Evolutionary conservation across 805 yeast genomes (phyloP).

Genomic region (Ogataea nakhonphanomensis): DNA sequence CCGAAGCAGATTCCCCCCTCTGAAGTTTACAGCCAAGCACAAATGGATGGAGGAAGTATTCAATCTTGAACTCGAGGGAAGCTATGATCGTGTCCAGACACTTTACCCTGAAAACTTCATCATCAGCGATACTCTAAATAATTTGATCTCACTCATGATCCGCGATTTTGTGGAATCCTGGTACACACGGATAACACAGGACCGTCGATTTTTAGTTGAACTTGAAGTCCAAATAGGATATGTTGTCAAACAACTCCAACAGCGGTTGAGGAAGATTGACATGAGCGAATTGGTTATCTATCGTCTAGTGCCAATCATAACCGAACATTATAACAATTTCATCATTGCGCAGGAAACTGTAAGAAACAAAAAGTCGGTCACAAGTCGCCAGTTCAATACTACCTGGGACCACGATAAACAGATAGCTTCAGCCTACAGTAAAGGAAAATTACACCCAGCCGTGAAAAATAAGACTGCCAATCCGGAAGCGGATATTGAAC

Average conservation of each 20-base stretch:
- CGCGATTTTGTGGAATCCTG: slow-evolving; percentile 55
- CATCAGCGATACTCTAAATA: slow-evolving; percentile 51
- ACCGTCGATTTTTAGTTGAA: slow-evolving; percentile 38
- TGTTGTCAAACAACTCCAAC: slow-evolving; percentile 40
- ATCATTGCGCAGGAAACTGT: slow-evolving; percentile 40
- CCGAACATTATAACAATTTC: slow-evolving; percentile 58
- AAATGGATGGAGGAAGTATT: slow-evolving; percentile 32
- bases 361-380: slow-evolving; percentile 23
- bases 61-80: slow-evolving; percentile 13
- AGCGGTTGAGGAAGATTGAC: slow-evolving; percentile 44
- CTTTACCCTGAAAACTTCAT: slow-evolving; percentile 45
- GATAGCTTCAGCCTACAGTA: slow-evolving; percentile 42
- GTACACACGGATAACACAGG: slow-evolving; percentile 46
- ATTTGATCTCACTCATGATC: slow-evolving; percentile 45
- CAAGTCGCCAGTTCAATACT: slow-evolving; percentile 19
- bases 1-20: slow-evolving; percentile 12
- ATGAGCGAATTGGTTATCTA: slow-evolving; percentile 55
- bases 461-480: slow-evolving; percentile 38
- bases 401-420: slow-evolving; percentile 38
- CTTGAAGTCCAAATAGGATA: slow-evolving; percentile 42
- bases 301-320: slow-evolving; percentile 58
- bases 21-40: slow-evolving; percentile 25
- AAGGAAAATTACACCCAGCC: slow-evolving; percentile 59
- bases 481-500: slow-evolving; percentile 41
- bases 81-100: slow-evolving; percentile 8